Conservation (phyloP, 129 eudicot species). For the Artemisia annua region DNA sequence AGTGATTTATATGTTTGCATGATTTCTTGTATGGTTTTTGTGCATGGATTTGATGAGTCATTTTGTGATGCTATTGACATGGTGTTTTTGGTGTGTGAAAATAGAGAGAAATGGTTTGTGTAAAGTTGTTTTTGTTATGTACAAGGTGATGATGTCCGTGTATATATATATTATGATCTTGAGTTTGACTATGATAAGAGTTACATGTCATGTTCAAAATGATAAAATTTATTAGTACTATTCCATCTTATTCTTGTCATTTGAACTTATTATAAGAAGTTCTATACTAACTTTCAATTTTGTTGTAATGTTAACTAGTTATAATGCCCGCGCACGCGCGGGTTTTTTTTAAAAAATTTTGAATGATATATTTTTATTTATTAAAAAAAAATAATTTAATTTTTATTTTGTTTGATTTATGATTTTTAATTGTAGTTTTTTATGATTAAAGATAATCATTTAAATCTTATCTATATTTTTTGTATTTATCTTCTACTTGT, state of each 20-base stretch:
- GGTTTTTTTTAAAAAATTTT: too few relatives aligned
- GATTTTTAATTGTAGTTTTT: too few relatives aligned
- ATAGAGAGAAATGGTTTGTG: constrained; percentile 19
- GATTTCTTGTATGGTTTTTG: constrained; percentile 59
- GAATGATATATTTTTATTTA: too few relatives aligned
- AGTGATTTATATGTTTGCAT: constrained; percentile 65
- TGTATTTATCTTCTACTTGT: too few relatives aligned
- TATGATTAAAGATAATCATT: too few relatives aligned
- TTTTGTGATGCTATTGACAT: constrained; percentile 39
- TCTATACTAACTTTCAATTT: too few relatives aligned
- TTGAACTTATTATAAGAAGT: neutral
- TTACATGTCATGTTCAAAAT: neutral
- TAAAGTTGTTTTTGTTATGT: neutral
- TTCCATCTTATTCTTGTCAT: neutral
- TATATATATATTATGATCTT: neutral
- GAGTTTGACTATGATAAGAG: constrained; percentile 8
- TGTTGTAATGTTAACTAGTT: too few relatives aligned
- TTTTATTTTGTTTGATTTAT: too few relatives aligned
- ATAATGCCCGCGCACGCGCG: too few relatives aligned
- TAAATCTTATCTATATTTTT: too few relatives aligned
- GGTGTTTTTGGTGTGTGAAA: constrained; percentile 12
- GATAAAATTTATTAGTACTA: neutral
- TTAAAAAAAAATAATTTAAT: too few relatives aligned
- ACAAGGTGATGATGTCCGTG: constrained; percentile 2
- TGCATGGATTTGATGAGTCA: constrained; percentile 41